Base-by-base conservation (phyloP, 2,329 filamentous ascomycete species). In the Cytospora piceicola region DNA sequence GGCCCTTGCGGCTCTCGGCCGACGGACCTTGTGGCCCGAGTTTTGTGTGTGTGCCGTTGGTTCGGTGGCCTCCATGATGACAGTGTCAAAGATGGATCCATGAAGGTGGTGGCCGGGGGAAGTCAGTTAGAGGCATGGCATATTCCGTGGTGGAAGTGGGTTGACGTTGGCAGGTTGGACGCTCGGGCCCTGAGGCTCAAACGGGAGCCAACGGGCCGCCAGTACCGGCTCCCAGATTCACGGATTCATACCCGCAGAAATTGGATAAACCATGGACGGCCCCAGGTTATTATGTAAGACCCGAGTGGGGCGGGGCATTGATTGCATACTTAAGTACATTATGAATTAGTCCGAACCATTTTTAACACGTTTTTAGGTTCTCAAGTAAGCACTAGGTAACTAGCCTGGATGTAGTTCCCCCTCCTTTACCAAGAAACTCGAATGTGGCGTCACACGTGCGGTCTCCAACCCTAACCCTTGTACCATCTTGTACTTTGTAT, bases 1-100 rank as follows among this genome's bases (percentile, higher is more conserved):
- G 3, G 80, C 80, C 64, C 78, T 77, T 12, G 78, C 76, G 22
- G 80, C 78, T n/a, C 79, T 77, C n/a, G 77, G 77, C 58, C 72
- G 57, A 55, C 70, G 58, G 20, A 62, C 66, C 59, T 65, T 67
- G 66, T 67, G 63, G 49, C 58, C 63, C 39, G 66, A 64, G 53
- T 67, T 64, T 34, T 67, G 65, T 4, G 61, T 59, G 42, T 64
- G 61, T 30, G 57, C 36, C 12, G 22, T 24, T 51, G 58, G 46
- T 42, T 39, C 51, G 56, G 61, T 24, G 20, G 42, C 42, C 36
- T 59, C 55, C 61, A 58, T 64, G 15, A 49, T 52, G 56, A 49
- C n/a, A 24, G 24, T n/a, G n/a, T 22, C 46, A 24, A 49, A 22
- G 4, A 49, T 22, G 46, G n/a, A 22, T 49, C 46, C 46, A 49